Conservation (phyloP, 331 rosid genomes). For the Malus hybrid region DNA sequence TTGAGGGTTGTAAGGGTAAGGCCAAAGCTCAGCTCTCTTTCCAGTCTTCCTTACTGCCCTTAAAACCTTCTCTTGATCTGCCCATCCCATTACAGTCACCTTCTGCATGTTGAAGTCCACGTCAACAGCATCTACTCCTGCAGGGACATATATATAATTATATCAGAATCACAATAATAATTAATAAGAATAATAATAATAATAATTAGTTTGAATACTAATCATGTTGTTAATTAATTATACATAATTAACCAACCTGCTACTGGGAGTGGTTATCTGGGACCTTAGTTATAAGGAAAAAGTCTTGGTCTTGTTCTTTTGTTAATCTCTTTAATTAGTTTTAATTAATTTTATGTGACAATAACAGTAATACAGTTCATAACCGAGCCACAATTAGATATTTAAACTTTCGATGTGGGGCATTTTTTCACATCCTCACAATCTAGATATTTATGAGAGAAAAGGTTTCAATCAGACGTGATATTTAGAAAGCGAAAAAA, state of each 20-base stretch:
- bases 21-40: constrained; percentile 65
- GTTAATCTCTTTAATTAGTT: background rate
- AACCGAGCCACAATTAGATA: too few relatives aligned
- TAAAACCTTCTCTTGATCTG: constrained; percentile 45
- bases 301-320: background rate
- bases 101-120: constrained; percentile 57
- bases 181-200: too few relatives aligned
- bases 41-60: constrained; percentile 57
- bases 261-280: background rate
- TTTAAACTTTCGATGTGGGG: background rate
- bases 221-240: background rate
- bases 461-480: background rate
- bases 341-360: too few relatives aligned
- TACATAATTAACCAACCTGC: background rate
- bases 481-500: background rate
- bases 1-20: constrained; percentile 56
- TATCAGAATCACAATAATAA: background rate
- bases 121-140: constrained; percentile 62
- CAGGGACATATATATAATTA: background rate
- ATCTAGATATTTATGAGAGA: background rate
- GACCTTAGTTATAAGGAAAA: background rate
- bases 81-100: constrained; percentile 83
- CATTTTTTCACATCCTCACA: background rate
- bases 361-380: background rate
- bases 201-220: too few relatives aligned